Percentiles rank a stretch among this genome's conserved stretches.
These are phyloP conservation scores for Fusarium chuoi DNA, from an alignment of 2,329 filamentous ascomycete genomes.

Conservation along the genomic window DNA sequence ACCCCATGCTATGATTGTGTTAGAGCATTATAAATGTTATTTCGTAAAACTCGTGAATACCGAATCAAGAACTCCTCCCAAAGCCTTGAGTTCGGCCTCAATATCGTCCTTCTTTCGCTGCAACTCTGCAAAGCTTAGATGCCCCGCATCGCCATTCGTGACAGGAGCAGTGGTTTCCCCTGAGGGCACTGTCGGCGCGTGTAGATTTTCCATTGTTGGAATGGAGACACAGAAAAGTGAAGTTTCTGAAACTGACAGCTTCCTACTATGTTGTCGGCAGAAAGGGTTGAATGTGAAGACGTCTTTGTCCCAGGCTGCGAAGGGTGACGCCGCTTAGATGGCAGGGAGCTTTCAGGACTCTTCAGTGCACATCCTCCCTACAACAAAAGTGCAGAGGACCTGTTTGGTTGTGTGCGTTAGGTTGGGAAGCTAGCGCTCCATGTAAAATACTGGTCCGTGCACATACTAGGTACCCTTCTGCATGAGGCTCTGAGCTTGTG, in stretches of 20 bases:
- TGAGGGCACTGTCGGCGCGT: conserved; percentile 72
- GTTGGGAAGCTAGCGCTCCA: not conserved
- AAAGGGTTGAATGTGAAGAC: conserved; percentile 13
- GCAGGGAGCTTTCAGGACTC: conserved; percentile 5
- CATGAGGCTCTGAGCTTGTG: conserved; percentile 6
- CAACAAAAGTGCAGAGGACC: not conserved
- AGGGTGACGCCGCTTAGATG: conserved; percentile 34
- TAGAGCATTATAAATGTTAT: conserved; percentile 19
- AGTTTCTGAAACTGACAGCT: not conserved
- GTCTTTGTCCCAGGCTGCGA: conserved; percentile 23
- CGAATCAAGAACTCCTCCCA: conserved; percentile 88
- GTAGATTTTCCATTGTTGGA: conserved; percentile 63
- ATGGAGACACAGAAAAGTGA: conserved; percentile 18
- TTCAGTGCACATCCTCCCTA: conserved; percentile 12
- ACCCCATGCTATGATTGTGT: conserved; percentile 77
- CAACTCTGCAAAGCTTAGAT: conserved; percentile 80
- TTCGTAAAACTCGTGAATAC: conserved; percentile 60
- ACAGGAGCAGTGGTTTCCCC: conserved; percentile 74
- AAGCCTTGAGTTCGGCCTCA: conserved; percentile 86
- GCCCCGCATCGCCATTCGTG: conserved; percentile 69
- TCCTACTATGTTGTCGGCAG: not conserved
- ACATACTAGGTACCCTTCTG: not conserved
- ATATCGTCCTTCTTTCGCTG: conserved; percentile 85
- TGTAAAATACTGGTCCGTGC: conserved; percentile 26
- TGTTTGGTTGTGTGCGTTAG: not conserved